These are phyloP conservation scores for Nissolia schottii DNA, from an alignment of 306 rosid genomes.

Conservation along the genomic window DNA sequence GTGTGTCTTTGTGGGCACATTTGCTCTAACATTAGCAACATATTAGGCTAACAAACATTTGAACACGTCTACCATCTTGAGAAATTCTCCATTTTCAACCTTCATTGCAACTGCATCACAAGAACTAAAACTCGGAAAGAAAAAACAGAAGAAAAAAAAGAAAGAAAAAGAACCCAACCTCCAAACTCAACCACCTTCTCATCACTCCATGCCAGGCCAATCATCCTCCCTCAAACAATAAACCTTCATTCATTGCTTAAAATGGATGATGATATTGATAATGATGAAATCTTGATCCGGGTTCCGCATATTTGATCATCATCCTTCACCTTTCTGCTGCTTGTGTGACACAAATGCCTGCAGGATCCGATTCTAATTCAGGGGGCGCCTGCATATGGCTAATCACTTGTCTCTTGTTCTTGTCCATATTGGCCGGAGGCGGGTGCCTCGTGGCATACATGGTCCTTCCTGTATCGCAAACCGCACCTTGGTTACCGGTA, in stretches of 20 bases:
- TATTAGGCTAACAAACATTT: constrained; percentile 37
- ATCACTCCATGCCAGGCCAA: constrained; percentile 1
- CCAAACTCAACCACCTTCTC: constrained; percentile 14
- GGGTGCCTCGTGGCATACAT: constrained; percentile 52
- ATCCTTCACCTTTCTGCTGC: neutral
- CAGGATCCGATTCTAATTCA: constrained; percentile 25
- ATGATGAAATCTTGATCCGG: constrained; percentile 14
- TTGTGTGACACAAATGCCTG: constrained; percentile 48
- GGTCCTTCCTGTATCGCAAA: constrained; percentile 40
- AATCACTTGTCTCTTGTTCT: constrained; percentile 36
- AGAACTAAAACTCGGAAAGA: neutral
- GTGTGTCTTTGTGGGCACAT: constrained; percentile 17
- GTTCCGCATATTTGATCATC: constrained; percentile 16
- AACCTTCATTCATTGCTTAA: neutral
- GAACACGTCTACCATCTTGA: constrained; percentile 33
- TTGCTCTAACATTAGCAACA: constrained; percentile 20
- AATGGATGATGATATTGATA: constrained; percentile 43
- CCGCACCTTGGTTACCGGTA: constrained; percentile 46
- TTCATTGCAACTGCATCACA: constrained; percentile 12
- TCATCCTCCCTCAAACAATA: neutral
- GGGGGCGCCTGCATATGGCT: constrained; percentile 65
- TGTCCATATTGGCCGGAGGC: constrained; percentile 52
- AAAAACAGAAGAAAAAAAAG: too few species aligned
- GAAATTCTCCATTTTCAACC: constrained; percentile 24
- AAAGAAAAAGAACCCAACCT: neutral